Conservation (phyloP, 352 stramenopile genomes). For the Aphanomyces invadans region DNA sequence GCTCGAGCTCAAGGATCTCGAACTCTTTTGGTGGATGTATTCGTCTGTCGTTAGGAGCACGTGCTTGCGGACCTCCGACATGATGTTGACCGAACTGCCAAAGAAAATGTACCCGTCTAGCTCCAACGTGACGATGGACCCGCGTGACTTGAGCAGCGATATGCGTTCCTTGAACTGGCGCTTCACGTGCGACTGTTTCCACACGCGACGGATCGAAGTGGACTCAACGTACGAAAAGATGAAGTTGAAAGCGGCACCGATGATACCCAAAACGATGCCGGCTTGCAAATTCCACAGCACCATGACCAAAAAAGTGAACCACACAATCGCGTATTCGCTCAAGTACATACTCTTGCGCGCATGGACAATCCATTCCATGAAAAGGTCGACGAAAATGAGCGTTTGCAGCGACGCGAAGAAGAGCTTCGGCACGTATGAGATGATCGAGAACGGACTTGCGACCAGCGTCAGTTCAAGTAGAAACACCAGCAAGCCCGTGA, state of each 20-base stretch:
- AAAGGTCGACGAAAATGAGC: conserved; percentile 95
- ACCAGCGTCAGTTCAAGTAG: conserved; percentile 67
- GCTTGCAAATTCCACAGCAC: conserved; percentile 91
- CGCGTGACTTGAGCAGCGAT: conserved; percentile 55
- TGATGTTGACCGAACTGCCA: conserved; percentile 78
- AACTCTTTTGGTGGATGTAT: conserved; percentile 10
- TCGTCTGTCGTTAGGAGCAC: conserved; percentile 43
- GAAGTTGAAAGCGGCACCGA: conserved; percentile 84
- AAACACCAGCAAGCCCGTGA: conserved; percentile 69
- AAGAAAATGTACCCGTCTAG: conserved; percentile 86
- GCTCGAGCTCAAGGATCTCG: conserved; percentile 14
- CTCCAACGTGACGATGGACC: conserved; percentile 81
- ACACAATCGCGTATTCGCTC: conserved; percentile 90
- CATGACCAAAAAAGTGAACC: conserved; percentile 92
- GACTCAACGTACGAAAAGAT: conserved; percentile 74
- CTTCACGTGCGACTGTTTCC: conserved; percentile 76
- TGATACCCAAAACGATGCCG: conserved; percentile 91
- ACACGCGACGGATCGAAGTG: conserved; percentile 63
- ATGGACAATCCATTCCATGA: conserved; percentile 94
- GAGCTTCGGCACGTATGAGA: conserved; percentile 94
- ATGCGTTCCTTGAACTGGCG: conserved; percentile 66
- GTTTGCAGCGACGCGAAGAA: conserved; percentile 97
- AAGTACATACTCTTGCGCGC: conserved; percentile 76
- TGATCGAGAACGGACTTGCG: conserved; percentile 89
- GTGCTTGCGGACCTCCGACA: conserved; percentile 78